A percentile compares a stretch with the other conserved stretches of the same genome.
Conservation (phyloP, 2,329 filamentous ascomycete species). For the Botrytis cinerea region DNA sequence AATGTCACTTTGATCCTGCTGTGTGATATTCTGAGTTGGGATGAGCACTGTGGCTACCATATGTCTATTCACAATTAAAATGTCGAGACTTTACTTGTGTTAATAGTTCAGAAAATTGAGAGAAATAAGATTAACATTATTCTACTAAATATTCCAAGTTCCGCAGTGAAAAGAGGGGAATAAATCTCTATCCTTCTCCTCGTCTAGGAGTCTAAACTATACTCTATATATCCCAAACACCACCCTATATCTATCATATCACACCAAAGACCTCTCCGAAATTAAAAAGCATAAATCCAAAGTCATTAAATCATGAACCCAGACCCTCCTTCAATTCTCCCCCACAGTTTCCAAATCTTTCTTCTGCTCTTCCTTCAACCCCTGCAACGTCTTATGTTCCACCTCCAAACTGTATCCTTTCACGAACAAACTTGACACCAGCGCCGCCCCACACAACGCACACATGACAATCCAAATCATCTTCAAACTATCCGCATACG, state of each 20-base stretch:
- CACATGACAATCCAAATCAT: conserved; percentile 59
- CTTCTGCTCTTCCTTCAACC: conserved; percentile 46
- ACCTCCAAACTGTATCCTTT: conserved; percentile 52
- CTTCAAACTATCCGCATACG: conserved; percentile 55
- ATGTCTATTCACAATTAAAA: neutral
- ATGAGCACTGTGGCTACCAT: neutral
- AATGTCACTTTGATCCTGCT: neutral
- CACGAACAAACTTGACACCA: conserved; percentile 52
- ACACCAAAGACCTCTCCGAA: neutral
- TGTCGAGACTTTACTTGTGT: no score
- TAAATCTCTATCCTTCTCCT: no score
- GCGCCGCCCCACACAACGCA: conserved; percentile 51
- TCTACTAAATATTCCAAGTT: neutral
- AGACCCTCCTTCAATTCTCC: neutral
- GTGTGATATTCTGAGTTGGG: neutral
- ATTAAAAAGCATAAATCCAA: neutral
- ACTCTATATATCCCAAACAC: neutral
- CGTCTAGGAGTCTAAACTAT: neutral
- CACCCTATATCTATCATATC: neutral
- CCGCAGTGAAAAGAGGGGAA: neutral
- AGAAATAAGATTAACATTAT: neutral
- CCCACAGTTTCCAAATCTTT: conserved; percentile 23
- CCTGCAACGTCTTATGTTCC: conserved; percentile 51
- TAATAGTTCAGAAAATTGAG: no score
- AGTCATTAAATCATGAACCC: neutral